These are phyloP conservation scores for Emergomyces orientalis DNA, from an alignment of 2,329 filamentous ascomycete genomes.

Conservation along the genomic window DNA sequence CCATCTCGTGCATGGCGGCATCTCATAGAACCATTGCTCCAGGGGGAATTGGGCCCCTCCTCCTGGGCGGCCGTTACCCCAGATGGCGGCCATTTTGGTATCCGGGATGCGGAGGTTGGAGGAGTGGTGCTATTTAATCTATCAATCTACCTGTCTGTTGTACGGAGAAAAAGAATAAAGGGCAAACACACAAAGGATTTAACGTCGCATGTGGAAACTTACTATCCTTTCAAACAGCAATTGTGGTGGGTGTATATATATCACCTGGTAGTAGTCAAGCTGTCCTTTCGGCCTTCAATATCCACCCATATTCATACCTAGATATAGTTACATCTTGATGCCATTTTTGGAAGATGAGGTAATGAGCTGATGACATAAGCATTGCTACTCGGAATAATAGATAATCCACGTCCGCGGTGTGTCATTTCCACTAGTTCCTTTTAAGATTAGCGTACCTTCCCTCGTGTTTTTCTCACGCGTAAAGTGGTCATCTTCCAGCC, in stretches of 20 bases:
- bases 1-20: slow-evolving; percentile 90
- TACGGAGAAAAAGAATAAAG: not conserved
- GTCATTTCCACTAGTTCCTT: slow-evolving; percentile 8
- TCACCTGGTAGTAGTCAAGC: not conserved
- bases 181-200: not conserved
- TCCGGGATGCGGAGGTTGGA: not conserved
- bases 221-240: not conserved
- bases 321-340: not conserved
- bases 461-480: slow-evolving; percentile 10
- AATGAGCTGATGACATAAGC: slow-evolving; percentile 8
- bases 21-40: slow-evolving; percentile 98
- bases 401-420: not conserved
- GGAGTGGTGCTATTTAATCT: not conserved
- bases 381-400: not conserved
- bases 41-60: slow-evolving; percentile 58
- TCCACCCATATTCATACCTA: too few species aligned
- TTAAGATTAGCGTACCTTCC: slow-evolving; percentile 8
- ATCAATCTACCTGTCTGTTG: not conserved
- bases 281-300: not conserved
- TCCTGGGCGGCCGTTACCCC: slow-evolving; percentile 33
- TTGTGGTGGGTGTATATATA: not conserved
- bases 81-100: not conserved
- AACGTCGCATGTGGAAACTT: not conserved
- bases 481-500: slow-evolving; percentile 1
- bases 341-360: not conserved